Evolutionary conservation across 495 filamentous ascomycete genomes (phyloP), one percentile per base, ranked within the genome.

Genomic region (Penicillium macrosclerotiorum): DNA sequence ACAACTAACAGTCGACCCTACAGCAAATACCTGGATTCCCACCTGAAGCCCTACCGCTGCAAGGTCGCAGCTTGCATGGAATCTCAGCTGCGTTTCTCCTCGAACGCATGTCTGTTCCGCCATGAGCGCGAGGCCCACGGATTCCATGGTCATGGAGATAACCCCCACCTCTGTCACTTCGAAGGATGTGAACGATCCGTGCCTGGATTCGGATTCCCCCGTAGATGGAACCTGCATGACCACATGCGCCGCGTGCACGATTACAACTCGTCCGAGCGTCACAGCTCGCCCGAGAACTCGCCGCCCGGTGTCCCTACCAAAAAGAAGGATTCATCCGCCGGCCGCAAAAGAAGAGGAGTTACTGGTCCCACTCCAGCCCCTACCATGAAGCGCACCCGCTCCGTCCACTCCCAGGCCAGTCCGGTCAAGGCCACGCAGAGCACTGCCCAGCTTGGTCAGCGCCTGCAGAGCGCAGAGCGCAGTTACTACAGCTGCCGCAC

Each of bases 231-330:
- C 68, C 77, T 94, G 24, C 80, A 82, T 67, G 90, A 96, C 75
- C 90, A 96, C 73, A 94, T 95, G 89, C 85, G 85, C 63, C 82
- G 90, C 48, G 88, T 95, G 12, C 90, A 96, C 70, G 86, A 91
- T 68, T 88, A 90, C 69, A 80, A 70, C 44, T 62, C 68, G 19
- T 72, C 68, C 6, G 71, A 75, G 48, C 66, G 63, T 3, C 67
- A 62, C 37, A 73, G 68, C 60, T 75, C 71, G 1, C 71, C 69
- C 1, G 71, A 75, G 56, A 60, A 61, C 34, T 68, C 67, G 8
- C 65, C 68, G 4, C 23, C 41, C 14, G 47, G 44, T 27, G 53
- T 43, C 9, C 57, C 62, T 16, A 24, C 51, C 38, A 73, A 71
- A 57, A 73, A 67, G 56, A 73, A 72, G 68, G 68, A 75, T 16